Percentiles rank a stretch among this genome's conserved stretches.
Evolutionary conservation across 2,329 filamentous ascomycete genomes (phyloP).

Genomic region (Trichoderma sp.): DNA sequence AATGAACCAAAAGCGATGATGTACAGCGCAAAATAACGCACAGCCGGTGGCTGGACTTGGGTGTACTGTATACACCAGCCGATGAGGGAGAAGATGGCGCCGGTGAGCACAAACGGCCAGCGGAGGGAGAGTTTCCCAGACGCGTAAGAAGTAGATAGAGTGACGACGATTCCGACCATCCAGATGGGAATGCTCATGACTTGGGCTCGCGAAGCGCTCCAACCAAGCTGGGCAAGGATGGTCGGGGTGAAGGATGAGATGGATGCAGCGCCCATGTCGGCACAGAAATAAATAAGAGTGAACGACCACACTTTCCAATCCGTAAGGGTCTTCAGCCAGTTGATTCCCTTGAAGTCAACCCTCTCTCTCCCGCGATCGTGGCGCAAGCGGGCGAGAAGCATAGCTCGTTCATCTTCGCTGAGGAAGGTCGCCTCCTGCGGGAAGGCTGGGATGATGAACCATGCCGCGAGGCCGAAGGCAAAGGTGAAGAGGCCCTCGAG

Average conservation of each 20-base stretch:
- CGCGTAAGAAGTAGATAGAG: neutral
- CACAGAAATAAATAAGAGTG: neutral
- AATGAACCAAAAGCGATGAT: conserved; percentile 1
- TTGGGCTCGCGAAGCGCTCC: conserved; percentile 3
- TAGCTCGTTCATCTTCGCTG: neutral
- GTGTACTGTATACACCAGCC: conserved; percentile 7
- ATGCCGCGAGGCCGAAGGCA: neutral
- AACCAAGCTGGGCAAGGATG: conserved; percentile 1
- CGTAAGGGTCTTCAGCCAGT: neutral
- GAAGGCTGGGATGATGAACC: conserved; percentile 4
- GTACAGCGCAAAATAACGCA: neutral
- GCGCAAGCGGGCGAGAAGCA: neutral
- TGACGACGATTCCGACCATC: neutral
- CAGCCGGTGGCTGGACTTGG: neutral
- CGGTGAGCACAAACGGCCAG: conserved; percentile 2
- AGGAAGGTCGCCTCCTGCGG: neutral
- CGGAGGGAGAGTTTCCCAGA: conserved; percentile 5
- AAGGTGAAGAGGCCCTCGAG: conserved; percentile 44
- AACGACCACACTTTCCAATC: conserved; percentile 11
- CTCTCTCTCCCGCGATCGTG: neutral
- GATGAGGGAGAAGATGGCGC: neutral
- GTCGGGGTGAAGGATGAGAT: conserved; percentile 9
- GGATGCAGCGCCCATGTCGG: conserved; percentile 4
- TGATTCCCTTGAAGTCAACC: neutral
- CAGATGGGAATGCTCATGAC: conserved; percentile 3